Evolutionary conservation across 2,329 filamentous ascomycete genomes (phyloP), one percentile per base, ranked within the genome.

Genomic region (Microdochium bolleyi): DNA sequence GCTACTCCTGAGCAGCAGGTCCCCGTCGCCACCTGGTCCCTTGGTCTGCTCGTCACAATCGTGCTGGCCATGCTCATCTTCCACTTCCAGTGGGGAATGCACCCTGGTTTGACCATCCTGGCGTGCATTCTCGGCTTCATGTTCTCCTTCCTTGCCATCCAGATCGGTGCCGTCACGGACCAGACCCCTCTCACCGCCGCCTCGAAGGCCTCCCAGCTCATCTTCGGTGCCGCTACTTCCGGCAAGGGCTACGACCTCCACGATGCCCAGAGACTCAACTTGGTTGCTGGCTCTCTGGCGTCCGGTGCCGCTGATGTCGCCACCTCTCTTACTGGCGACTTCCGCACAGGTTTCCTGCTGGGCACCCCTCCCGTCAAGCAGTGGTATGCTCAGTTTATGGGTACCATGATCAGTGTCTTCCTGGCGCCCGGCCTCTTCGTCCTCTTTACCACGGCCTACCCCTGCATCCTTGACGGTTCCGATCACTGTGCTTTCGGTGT

Each of bases 321-420:
- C 48, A 75, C 71, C 37, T 70, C 76, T 51, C 69, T 87, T 16
- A 77, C 80, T 34, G 74, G 74, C 52, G 84, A 88, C 61, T 87
- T 87, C 76, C 77, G 83, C 32, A 82, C 83, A 41, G 84, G 84
- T 3, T 87, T 85, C 73, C 73, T 88, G 3, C 77, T 88, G 52
- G 73, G 78, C 56, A 87, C 84, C 0, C 77, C 84, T 0, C 84
- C 84, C 0, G 74, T 78, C 55, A 76, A 83, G 63, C 84, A 88
- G 65, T 88, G 83, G 74, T 73, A 83, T 58, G 84, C 83, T 0
- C 85, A 88, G 66, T 76, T 74, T 44, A 67, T 85, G 14, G 84
- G 84, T 25, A 80, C 80, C 9, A 64, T 85, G 30, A 76, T 86
- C 49, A 77, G 83, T n/a, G 74, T 86, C 58, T 86, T 85, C 70